Evolutionary conservation across 1,139 yeast genomes (phyloP).

Genomic region (Suhomyces coccinellae): DNA sequence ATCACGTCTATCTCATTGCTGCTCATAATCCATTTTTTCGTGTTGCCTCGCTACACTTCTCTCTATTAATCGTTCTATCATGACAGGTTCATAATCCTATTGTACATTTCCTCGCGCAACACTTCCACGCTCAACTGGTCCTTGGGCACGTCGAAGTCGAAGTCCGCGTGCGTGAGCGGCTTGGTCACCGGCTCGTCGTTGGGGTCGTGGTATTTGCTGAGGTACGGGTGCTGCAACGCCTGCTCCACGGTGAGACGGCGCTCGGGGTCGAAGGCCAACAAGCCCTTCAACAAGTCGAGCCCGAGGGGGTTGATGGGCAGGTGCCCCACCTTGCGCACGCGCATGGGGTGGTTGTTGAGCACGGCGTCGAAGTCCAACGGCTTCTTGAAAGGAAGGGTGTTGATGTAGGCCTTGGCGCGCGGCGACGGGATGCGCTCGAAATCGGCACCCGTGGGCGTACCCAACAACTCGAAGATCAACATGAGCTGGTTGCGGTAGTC

Average conservation of each 20-base stretch:
- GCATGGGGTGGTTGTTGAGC: conserved; percentile 19
- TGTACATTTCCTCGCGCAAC: conserved; percentile 54
- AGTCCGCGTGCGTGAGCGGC: conserved; percentile 28
- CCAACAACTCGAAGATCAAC: conserved; percentile 60
- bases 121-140: conserved; percentile 50
- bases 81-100: conserved; percentile 46
- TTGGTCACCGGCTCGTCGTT: conserved; percentile 65
- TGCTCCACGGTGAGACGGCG: conserved; percentile 64
- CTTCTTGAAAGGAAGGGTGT: conserved; percentile 50
- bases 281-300: conserved; percentile 57
- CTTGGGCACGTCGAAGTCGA: conserved; percentile 60
- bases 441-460: conserved; percentile 64
- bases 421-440: conserved; percentile 56
- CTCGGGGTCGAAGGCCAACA: conserved; percentile 64
- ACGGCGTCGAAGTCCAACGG: conserved; percentile 13
- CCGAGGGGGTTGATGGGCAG: conserved; percentile 52
- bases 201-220: conserved; percentile 67
- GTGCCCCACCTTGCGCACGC: conserved; percentile 11
- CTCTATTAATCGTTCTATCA: conserved; percentile 1
- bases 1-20: too few species aligned
- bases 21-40: too few species aligned
- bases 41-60: too few species aligned
- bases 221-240: conserved; percentile 67
- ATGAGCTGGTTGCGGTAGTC: conserved; percentile 69
- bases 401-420: conserved; percentile 62